Percentiles rank a stretch among this genome's conserved stretches.
Conservation (phyloP, 306 rosid species). For the Malus sieversii region DNA sequence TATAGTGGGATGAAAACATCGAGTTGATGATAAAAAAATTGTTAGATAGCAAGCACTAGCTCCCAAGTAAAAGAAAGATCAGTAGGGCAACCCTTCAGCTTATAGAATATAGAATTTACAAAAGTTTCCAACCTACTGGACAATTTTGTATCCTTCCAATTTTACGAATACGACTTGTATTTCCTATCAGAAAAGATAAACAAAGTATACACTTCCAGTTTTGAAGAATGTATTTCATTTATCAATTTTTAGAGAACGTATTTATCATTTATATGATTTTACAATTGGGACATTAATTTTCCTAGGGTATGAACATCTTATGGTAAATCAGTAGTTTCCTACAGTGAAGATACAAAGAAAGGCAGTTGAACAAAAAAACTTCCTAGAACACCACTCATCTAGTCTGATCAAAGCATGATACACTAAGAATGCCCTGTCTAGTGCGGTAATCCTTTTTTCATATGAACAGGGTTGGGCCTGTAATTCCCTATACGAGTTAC, state of each 20-base stretch:
- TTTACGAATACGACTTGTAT: not conserved
- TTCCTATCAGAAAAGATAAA: not conserved
- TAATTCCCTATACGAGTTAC: not conserved
- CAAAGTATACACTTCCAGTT: not conserved
- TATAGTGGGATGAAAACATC: not conserved
- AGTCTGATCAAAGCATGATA: not conserved
- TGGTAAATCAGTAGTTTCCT: not conserved
- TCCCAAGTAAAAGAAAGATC: not conserved
- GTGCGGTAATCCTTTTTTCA: not conserved
- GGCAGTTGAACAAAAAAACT: not conserved
- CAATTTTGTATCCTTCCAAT: not conserved
- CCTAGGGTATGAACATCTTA: not conserved
- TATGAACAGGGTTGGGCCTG: no score
- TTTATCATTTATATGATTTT: not conserved
- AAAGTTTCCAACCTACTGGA: not conserved
- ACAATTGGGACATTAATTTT: no score
- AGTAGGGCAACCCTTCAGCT: not conserved
- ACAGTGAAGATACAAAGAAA: not conserved
- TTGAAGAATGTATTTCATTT: not conserved
- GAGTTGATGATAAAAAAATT: not conserved
- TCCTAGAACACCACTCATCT: not conserved
- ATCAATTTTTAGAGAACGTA: no score
- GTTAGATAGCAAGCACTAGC: not conserved
- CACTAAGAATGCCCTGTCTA: not conserved
- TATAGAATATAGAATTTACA: not conserved